Conservation (phyloP, 2,329 filamentous ascomycete genomes). For the Dryadomyces sulphureus region DNA sequence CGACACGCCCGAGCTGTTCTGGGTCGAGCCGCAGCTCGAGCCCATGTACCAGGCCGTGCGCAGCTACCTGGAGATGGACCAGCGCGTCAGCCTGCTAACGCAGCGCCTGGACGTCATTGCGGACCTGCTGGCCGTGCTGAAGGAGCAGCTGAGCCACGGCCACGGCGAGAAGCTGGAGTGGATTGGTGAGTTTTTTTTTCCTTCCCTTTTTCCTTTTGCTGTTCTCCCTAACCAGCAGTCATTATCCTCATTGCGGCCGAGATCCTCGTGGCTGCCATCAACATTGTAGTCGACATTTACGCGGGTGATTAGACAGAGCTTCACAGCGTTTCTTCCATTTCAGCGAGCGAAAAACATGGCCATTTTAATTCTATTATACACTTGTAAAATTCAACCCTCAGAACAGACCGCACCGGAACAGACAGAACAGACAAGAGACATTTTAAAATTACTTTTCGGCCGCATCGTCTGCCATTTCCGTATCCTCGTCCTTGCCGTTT, state of each 20-base stretch:
- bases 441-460: not conserved
- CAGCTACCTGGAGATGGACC: conserved; percentile 96
- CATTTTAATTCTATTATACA: not conserved
- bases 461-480: conserved; percentile 29
- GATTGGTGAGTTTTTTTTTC: conserved; percentile 51
- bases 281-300: conserved; percentile 89
- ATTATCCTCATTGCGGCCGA: conserved; percentile 93
- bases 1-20: conserved; percentile 94
- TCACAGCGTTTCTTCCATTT: not conserved
- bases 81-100: conserved; percentile 76
- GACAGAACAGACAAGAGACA: not conserved
- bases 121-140: conserved; percentile 80
- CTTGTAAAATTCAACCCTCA: not conserved
- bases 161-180: conserved; percentile 82
- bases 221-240: conserved; percentile 35
- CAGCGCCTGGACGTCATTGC: conserved; percentile 87
- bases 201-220: not conserved
- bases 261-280: conserved; percentile 81
- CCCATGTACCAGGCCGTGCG: conserved; percentile 92
- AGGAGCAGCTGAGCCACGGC: conserved; percentile 88
- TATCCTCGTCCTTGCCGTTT: conserved; percentile 24
- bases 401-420: not conserved
- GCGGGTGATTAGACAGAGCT: conserved; percentile 24
- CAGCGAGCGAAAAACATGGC: not conserved
- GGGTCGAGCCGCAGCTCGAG: conserved; percentile 93